Conservation (phyloP, 768 basidiomycete genomes). For the Collybia sp. region DNA sequence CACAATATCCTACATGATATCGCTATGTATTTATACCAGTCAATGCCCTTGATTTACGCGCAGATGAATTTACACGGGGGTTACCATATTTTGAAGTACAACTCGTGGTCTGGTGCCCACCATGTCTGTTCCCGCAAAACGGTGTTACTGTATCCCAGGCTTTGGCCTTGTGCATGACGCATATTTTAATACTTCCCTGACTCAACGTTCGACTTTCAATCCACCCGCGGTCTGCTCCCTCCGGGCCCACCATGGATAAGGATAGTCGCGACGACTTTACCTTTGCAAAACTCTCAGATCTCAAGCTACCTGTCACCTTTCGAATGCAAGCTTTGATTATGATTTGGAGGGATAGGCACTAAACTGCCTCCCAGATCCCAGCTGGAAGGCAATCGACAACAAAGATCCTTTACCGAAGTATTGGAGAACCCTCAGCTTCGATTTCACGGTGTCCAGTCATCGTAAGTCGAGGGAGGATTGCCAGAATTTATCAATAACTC, state of each 20-base stretch:
- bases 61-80: no score
- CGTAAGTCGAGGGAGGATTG: constrained; percentile 37
- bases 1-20: no score
- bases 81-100: no score
- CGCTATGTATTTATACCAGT: no score
- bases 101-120: no score
- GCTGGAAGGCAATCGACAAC: constrained; percentile 77
- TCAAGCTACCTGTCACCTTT: constrained; percentile 84
- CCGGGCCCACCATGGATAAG: constrained; percentile 45
- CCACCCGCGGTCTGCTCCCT: background rate
- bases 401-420: constrained; percentile 70
- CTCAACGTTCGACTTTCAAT: no score
- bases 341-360: background rate
- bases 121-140: no score
- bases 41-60: no score
- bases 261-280: constrained; percentile 83
- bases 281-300: constrained; percentile 85
- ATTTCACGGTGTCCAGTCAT: constrained; percentile 79
- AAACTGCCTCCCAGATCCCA: constrained; percentile 53
- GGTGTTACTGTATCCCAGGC: no score
- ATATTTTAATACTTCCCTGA: no score
- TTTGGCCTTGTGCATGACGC: no score
- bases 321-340: constrained; percentile 53
- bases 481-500: constrained; percentile 20
- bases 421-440: constrained; percentile 78